Conservation (phyloP, 371 early-diverging fungal species). For the Capniomyces stellatus region DNA sequence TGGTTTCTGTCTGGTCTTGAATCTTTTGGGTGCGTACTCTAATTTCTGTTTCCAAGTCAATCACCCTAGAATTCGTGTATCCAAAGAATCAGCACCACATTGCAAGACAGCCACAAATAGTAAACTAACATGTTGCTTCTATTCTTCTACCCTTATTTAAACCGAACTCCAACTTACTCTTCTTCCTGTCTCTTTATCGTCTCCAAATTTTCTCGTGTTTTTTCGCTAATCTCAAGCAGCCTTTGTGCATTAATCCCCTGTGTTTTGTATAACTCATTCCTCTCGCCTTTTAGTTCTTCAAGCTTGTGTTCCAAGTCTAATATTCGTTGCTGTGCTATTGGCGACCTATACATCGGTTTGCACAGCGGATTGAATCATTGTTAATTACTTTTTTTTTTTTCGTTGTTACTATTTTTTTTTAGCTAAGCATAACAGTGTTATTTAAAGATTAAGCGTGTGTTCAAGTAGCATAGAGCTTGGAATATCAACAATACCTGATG, state of each 20-base stretch:
- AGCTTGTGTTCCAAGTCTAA: constrained; percentile 60
- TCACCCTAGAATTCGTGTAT: neutral
- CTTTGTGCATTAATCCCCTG: constrained; percentile 83
- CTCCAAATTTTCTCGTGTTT: constrained; percentile 41
- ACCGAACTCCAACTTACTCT: constrained; percentile 4
- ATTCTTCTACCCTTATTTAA: neutral
- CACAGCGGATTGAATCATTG: neutral
- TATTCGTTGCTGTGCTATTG: constrained; percentile 36
- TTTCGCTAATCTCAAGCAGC: constrained; percentile 66
- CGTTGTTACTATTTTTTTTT: neutral
- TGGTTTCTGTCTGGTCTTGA: constrained; percentile 34
- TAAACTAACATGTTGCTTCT: too few species aligned
- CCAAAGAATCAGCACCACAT: neutral
- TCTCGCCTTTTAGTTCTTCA: constrained; percentile 60
- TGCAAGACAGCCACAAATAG: neutral
- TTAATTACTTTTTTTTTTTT: neutral
- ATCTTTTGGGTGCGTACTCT: constrained; percentile 24
- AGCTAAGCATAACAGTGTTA: too few species aligned
- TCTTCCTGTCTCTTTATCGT: constrained; percentile 17
- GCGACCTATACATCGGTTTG: neutral
- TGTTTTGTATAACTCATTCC: constrained; percentile 72
- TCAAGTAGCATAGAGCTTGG: too few species aligned
- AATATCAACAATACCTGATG: too few species aligned
- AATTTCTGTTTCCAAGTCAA: constrained; percentile 13
- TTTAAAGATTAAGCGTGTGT: too few species aligned